Evolutionary conservation across 768 basidiomycete genomes (phyloP), one percentile per base, ranked within the genome.

Genomic region (Lactarius sanguifluus): DNA sequence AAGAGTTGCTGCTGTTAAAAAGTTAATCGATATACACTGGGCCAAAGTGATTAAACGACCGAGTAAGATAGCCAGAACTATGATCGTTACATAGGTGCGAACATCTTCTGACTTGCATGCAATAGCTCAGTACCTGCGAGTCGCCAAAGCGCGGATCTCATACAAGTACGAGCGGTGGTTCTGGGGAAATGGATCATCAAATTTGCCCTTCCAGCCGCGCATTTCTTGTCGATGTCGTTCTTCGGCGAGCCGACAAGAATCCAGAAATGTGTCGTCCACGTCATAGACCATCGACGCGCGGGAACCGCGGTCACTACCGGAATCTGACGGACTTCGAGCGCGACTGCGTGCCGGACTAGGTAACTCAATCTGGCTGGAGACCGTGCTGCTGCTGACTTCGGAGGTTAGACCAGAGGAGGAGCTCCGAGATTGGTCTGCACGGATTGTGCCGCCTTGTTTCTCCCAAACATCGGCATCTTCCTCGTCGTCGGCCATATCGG

Each of bases 401-500:
- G 76, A 78, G 59, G 70, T 38, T 28, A 62, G 59, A 25, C 57
- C 34, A 4, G 67, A 59, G 20, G 59, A 64, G 36, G 52, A 52
- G 6, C 50, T 55, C 36, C 54, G 45, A 41, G 74, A 82, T 63
- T 81, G 76, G 69, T 76, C 83, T 30, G 88, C 87, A 57, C 90
- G 89, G 59, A 96, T 93, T 1, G 94, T 95, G 32, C 87, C 90
- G 25, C 86, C 89, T 70, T 87, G 89, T 34, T 81, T 81, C 74
- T 89, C 89, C 86, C 88, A 90, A 25, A 77, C 81, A 62, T 84
- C 84, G 57, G 84, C 84, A 60, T 91, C 90, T 65, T 92, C 89
- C 74, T 96, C 94, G 71, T 96, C 96, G 69, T 96, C 95, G 2
- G 90, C 92, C 34, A 95, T 84, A 70, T 92, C 90, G 56, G 92